phyloP scores from a whole-genome alignment of 2,329 filamentous ascomycete species.

The Fusarium austroafricanum region DNA sequence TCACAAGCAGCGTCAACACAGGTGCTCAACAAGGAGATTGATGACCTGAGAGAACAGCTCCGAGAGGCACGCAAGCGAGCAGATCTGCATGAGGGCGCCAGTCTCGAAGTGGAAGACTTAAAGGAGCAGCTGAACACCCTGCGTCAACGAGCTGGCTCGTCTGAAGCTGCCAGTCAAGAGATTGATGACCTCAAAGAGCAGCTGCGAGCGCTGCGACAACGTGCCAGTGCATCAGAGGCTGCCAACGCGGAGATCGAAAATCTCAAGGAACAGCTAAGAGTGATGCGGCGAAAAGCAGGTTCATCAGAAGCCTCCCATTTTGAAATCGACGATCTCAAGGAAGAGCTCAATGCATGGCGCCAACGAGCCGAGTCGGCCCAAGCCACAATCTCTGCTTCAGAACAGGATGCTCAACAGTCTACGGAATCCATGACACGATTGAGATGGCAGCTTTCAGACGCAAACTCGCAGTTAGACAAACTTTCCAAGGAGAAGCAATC shows the following conservation, averaged over 20 bases:
- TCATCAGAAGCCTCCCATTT: slow-evolving; percentile 42
- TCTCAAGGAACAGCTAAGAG: slow-evolving; percentile 39
- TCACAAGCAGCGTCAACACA: slow-evolving; percentile 36
- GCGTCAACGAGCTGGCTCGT: slow-evolving; percentile 26
- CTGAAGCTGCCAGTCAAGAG: slow-evolving; percentile 53
- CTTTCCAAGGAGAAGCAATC: slow-evolving; percentile 70
- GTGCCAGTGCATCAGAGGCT: slow-evolving; percentile 10
- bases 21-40: slow-evolving; percentile 46
- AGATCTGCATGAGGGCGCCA: slow-evolving; percentile 44
- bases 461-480: slow-evolving; percentile 67
- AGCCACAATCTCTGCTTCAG: slow-evolving; percentile 46
- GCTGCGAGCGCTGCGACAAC: slow-evolving; percentile 15
- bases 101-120: slow-evolving; percentile 44
- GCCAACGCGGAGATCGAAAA: slow-evolving; percentile 55
- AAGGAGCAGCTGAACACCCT: slow-evolving; percentile 44
- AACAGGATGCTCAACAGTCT: slow-evolving; percentile 51
- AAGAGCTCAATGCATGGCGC: slow-evolving; percentile 47
- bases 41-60: slow-evolving; percentile 37
- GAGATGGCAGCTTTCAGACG: slow-evolving; percentile 68
- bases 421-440: slow-evolving; percentile 63
- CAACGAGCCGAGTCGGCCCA: slow-evolving; percentile 43
- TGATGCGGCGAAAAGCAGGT: slow-evolving; percentile 39
- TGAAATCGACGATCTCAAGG: slow-evolving; percentile 34
- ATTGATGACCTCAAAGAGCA: slow-evolving; percentile 43
- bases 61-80: slow-evolving; percentile 44